Evolutionary conservation across 352 stramenopile genomes (phyloP), one percentile per base, ranked within the genome.

Genomic region (Pilasporangium apinafurcum): DNA sequence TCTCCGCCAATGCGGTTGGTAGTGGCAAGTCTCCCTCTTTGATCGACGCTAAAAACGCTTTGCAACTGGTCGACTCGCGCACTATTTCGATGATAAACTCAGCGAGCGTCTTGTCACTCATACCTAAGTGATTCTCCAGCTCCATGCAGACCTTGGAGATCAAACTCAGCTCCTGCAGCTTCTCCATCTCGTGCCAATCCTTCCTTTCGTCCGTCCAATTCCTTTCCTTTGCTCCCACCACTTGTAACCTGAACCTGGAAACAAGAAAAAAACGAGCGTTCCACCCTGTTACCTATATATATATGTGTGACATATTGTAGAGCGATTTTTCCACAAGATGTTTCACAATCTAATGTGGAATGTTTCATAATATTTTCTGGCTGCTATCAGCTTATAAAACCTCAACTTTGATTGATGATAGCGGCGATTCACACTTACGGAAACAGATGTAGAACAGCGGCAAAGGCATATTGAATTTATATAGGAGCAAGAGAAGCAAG

Each of bases 81-180:
- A 94, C 83, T 45, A 96, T 62, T 49, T 96, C 76, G 55, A 97
- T 96, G 26, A 98, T 78, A 51, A 98, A 98, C 77, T 98, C 95
- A 9, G 95, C 85, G 39, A 99, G 72, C 27, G 95, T 98, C 56
- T 96, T 95, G 65, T 99, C 96, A 46, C 86, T 92, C 62, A 99
- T 86, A 29, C 92, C 91, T 41, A 98, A 65, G 47, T 95, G 78
- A 63, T 98, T 92, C 55, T 92, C 83, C 44, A 95, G 68, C 62
- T 88, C 78, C 53, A 70, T 81, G 58, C 81, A 92, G 47, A 95
- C 70, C 72, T 95, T 94, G 53, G 79, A 94, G 59, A 94, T 59
- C 46, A 94, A 55, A 48, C 79, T 92, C 39, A 94, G 72, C 60
- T 94, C 79, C 64, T 91, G 75, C 14, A 94, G 75, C 77, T 88